Evolutionary conservation across 2,329 filamentous ascomycete species (phyloP).

Genomic region (Bisporella sp.): DNA sequence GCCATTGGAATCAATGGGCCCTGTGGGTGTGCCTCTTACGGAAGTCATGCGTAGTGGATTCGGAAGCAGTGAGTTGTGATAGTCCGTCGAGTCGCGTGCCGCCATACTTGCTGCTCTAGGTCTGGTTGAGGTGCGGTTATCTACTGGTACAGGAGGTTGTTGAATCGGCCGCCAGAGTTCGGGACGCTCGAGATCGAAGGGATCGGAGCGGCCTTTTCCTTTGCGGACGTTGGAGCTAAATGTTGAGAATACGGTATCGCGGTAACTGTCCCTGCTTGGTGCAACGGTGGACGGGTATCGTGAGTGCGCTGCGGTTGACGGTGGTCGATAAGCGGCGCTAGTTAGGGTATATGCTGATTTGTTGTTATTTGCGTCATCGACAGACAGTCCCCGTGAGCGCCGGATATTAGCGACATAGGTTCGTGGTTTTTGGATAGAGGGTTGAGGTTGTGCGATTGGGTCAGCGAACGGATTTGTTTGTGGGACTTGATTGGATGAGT

Average conservation of each 20-base stretch:
- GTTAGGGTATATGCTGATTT: slow-evolving; percentile 16
- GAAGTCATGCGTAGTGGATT: neutral
- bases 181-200: slow-evolving; percentile 55
- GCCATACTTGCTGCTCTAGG: neutral
- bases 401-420: slow-evolving; percentile 42
- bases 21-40: neutral
- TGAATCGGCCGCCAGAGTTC: slow-evolving; percentile 32
- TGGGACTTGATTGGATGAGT: slow-evolving; percentile 1
- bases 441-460: slow-evolving; percentile 18
- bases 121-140: neutral
- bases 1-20: neutral
- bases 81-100: neutral
- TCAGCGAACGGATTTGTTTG: slow-evolving; percentile 12
- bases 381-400: slow-evolving; percentile 42
- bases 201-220: slow-evolving; percentile 55
- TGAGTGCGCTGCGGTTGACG: slow-evolving; percentile 6
- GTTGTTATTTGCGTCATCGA: slow-evolving; percentile 27
- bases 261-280: slow-evolving; percentile 26
- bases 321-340: slow-evolving; percentile 2
- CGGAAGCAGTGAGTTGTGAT: neutral
- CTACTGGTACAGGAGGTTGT: neutral
- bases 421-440: slow-evolving; percentile 25
- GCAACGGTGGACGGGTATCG: slow-evolving; percentile 23
- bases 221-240: slow-evolving; percentile 36
- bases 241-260: slow-evolving; percentile 34